phyloP scores from a whole-genome alignment of 2,329 filamentous ascomycete species.

The Claviceps paspali region DNA sequence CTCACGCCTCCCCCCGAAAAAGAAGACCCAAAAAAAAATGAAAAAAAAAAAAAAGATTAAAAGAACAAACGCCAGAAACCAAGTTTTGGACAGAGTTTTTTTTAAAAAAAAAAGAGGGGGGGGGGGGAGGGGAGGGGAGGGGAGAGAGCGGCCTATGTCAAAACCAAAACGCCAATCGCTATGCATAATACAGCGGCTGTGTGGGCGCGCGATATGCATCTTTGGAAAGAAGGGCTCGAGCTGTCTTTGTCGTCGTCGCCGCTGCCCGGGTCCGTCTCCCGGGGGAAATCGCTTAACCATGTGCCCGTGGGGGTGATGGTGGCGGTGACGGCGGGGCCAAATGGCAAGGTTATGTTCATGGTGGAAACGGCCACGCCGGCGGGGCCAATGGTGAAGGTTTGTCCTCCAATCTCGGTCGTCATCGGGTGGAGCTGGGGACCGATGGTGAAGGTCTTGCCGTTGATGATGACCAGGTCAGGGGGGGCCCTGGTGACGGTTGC shows the following conservation, averaged over 20 bases:
- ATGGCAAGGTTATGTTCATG: slow-evolving; percentile 29
- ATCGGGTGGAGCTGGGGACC: slow-evolving; percentile 26
- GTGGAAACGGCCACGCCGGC: slow-evolving; percentile 30
- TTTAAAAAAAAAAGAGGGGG: not conserved
- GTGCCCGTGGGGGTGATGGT: slow-evolving; percentile 22
- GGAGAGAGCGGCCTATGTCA: no score
- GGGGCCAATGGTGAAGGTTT: slow-evolving; percentile 35
- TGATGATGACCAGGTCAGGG: slow-evolving; percentile 33
- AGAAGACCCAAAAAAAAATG: not conserved
- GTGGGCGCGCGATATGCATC: slow-evolving; percentile 6
- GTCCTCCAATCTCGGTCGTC: slow-evolving; percentile 31
- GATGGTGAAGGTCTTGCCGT: slow-evolving; percentile 34
- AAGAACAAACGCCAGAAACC: not conserved
- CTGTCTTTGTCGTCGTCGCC: slow-evolving; percentile 11
- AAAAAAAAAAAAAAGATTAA: not conserved
- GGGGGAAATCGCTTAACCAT: slow-evolving; percentile 9
- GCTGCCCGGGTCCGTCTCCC: slow-evolving; percentile 13
- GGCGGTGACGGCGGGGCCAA: slow-evolving; percentile 27
- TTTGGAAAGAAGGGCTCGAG: slow-evolving; percentile 4
- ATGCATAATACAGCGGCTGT: slow-evolving; percentile 18
- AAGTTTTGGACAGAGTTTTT: no score
- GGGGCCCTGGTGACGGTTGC: slow-evolving; percentile 35
- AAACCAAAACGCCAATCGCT: slow-evolving; percentile 24
- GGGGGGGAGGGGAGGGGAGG: no score
- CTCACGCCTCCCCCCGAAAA: no score